Evolutionary conservation across 2,329 filamentous ascomycete genomes (phyloP).

Genomic region (Cercospora sp.): DNA sequence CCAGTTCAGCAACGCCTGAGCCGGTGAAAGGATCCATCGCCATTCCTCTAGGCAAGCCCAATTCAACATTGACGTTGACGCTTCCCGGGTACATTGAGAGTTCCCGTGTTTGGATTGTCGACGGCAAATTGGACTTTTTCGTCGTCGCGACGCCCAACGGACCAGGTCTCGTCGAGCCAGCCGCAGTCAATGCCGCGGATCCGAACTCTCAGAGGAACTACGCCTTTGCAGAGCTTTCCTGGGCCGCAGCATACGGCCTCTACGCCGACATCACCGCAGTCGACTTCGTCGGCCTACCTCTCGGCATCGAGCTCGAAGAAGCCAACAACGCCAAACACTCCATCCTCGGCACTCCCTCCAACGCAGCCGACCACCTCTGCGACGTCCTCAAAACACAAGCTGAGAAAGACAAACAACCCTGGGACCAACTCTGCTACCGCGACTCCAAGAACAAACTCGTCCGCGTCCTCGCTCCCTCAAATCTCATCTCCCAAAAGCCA

Average conservation of each 20-base stretch:
- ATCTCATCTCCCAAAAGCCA: slow-evolving; percentile 47
- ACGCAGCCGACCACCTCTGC: slow-evolving; percentile 59
- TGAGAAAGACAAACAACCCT: slow-evolving; percentile 56
- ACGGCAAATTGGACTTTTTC: slow-evolving; percentile 48
- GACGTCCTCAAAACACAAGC: slow-evolving; percentile 57
- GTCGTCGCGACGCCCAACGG: slow-evolving; percentile 43
- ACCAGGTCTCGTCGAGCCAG: slow-evolving; percentile 51
- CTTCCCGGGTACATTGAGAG: slow-evolving; percentile 47
- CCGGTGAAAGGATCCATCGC: slow-evolving; percentile 43
- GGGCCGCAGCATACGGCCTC: slow-evolving; percentile 46
- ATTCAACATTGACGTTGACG: slow-evolving; percentile 43
- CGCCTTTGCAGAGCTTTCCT: slow-evolving; percentile 50
- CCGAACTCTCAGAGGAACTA: slow-evolving; percentile 47
- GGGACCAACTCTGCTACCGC: slow-evolving; percentile 60
- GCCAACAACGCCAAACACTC: slow-evolving; percentile 46
- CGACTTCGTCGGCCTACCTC: slow-evolving; percentile 45
- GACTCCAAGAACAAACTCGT: slow-evolving; percentile 38
- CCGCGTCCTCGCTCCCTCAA: slow-evolving; percentile 46
- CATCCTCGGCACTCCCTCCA: slow-evolving; percentile 59
- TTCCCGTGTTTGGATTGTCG: slow-evolving; percentile 51
- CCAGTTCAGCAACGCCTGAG: slow-evolving; percentile 40
- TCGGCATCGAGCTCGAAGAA: slow-evolving; percentile 56
- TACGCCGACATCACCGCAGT: slow-evolving; percentile 47
- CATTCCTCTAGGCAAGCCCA: slow-evolving; percentile 43
- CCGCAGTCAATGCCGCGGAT: slow-evolving; percentile 44